Conservation (phyloP, 176 grass and related monocot genomes). For the Rhynchospora pubera region DNA sequence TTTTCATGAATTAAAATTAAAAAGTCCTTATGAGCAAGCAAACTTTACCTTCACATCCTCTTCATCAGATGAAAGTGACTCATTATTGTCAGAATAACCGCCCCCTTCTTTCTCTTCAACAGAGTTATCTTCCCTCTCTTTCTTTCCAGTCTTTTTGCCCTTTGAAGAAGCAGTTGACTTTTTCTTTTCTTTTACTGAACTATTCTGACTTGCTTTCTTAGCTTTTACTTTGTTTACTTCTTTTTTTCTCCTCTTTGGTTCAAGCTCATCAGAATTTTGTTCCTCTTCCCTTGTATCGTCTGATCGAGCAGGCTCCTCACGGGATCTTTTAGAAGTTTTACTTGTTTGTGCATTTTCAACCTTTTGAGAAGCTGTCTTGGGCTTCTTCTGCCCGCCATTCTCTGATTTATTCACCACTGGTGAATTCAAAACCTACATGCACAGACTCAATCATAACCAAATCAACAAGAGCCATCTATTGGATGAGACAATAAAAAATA, state of each 20-base stretch:
- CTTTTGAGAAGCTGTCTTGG: slow-evolving; percentile 36
- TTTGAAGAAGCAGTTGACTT: slow-evolving; percentile 34
- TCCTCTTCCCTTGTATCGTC: slow-evolving; percentile 43
- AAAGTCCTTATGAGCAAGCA: not conserved
- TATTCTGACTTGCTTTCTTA: slow-evolving; percentile 51
- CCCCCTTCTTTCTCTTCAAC: slow-evolving; percentile 33
- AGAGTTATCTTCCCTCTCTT: slow-evolving; percentile 26
- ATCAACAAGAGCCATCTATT: slow-evolving; percentile 16
- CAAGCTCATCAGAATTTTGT: slow-evolving; percentile 38
- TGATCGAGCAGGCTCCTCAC: slow-evolving; percentile 45
- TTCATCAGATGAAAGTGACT: slow-evolving; percentile 52
- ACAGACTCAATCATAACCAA: not conserved
- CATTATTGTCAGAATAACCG: slow-evolving; percentile 38
- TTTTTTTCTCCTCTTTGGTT: slow-evolving; percentile 44
- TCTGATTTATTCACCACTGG: slow-evolving; percentile 27
- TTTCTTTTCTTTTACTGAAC: slow-evolving; percentile 30
- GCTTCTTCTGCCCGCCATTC: slow-evolving; percentile 54
- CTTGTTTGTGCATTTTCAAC: slow-evolving; percentile 20
- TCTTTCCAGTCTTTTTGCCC: slow-evolving; percentile 42
- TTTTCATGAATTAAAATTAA: not conserved
- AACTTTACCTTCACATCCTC: slow-evolving; percentile 31
- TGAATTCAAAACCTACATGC: slow-evolving; percentile 55
- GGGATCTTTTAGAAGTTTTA: slow-evolving; percentile 54
- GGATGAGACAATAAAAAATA: not conserved
- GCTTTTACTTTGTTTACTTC: slow-evolving; percentile 35